These are phyloP conservation scores for Colletotrichum theobromicola DNA, from an alignment of 2,329 filamentous ascomycete genomes.

Conservation along the genomic window DNA sequence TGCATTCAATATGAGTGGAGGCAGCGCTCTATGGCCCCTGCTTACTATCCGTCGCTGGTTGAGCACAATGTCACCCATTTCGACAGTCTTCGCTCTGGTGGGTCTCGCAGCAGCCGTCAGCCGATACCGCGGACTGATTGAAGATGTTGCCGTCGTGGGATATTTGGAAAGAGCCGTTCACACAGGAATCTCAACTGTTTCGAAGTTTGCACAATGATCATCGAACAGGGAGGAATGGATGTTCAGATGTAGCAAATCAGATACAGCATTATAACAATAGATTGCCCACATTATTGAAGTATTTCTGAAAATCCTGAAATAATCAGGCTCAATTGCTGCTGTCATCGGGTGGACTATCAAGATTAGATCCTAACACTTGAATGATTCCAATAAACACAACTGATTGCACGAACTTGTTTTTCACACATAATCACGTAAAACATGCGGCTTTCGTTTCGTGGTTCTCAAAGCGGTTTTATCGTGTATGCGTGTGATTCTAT, in stretches of 20 bases:
- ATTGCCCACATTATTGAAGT: not conserved
- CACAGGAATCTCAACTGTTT: not conserved
- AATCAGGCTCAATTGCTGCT: not conserved
- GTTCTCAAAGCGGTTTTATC: not conserved
- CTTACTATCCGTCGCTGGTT: not conserved
- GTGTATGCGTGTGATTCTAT: not conserved
- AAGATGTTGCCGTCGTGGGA: not conserved
- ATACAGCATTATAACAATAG: not conserved
- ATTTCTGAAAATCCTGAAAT: not conserved
- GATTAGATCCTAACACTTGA: too few species aligned
- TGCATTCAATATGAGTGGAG: not conserved
- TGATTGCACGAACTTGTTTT: too few species aligned
- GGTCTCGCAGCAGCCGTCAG: not conserved
- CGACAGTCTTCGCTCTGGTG: not conserved
- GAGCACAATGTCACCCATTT: not conserved
- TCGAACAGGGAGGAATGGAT: not conserved
- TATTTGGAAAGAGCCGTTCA: not conserved
- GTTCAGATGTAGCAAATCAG: not conserved
- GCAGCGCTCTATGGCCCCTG: not conserved
- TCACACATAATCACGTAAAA: not conserved
- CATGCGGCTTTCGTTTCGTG: not conserved
- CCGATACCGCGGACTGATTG: not conserved
- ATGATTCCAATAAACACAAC: too few species aligned
- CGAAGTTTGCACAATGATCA: not conserved
- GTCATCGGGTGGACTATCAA: too few species aligned